Evolutionary conservation across 441 rosid genomes (phyloP).

Genomic region (Populus hybrid): DNA sequence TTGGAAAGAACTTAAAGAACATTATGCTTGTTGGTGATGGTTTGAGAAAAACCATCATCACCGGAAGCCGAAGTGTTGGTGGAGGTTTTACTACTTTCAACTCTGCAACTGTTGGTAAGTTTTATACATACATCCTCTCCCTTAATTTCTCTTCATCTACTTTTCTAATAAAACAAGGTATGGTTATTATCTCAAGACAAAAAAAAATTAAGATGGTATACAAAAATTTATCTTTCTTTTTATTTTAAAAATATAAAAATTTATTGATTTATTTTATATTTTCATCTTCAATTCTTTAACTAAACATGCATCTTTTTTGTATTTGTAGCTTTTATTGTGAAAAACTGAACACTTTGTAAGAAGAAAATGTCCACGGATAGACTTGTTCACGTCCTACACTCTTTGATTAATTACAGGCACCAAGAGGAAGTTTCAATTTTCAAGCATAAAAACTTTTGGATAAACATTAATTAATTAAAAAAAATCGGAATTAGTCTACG

Average conservation of each 20-base stretch:
- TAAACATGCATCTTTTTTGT: too few relatives aligned
- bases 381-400: neutral
- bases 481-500: too few relatives aligned
- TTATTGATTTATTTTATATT: too few relatives aligned
- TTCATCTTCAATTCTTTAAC: too few relatives aligned
- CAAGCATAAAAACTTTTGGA: neutral
- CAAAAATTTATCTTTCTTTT: too few relatives aligned
- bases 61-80: constrained; percentile 66
- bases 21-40: constrained; percentile 85
- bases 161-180: neutral
- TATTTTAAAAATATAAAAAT: too few relatives aligned
- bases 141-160: neutral
- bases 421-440: neutral
- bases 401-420: neutral
- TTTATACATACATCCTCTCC: neutral
- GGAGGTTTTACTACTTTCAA: constrained; percentile 75
- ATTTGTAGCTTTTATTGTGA: too few relatives aligned
- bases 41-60: constrained; percentile 53
- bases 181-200: too few relatives aligned
- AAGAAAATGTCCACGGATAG: neutral
- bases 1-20: constrained; percentile 49
- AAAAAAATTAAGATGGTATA: too few relatives aligned
- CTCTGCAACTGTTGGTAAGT: constrained; percentile 83
- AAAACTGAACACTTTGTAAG: neutral
- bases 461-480: too few relatives aligned